Evolutionary conservation across 1,139 yeast genomes (phyloP), one percentile per base, ranked within the genome.

Genomic region (Wickerhamomyces sp.): DNA sequence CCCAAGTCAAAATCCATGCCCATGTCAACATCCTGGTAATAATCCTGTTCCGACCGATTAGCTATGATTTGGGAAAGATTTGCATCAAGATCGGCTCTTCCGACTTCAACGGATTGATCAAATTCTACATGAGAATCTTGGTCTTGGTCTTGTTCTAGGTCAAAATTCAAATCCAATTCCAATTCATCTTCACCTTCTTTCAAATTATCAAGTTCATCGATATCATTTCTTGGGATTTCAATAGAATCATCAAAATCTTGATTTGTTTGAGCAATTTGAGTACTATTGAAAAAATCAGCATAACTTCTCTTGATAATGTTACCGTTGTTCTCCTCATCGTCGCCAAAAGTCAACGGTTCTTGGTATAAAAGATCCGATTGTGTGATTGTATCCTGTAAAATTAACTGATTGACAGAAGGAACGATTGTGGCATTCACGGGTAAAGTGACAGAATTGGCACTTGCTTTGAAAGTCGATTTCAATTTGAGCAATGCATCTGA

Each of bases 381-480:
- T 0, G 95, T 82, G 28, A 87, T 81, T 27, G 84, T 84, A 59
- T 88, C 95, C 47, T 73, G 78, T 42, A 86, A 68, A 1, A 80
- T 72, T 39, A 83, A 64, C 38, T 70, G 69, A 30, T 73, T 70
- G 31, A 86, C 59, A 37, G 74, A 69, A 16, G 75, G 61, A 22
- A 78, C 64, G 19, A 78, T 70, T 6, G 78, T 64, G 28, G 68
- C 68, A 38, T 64, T 66, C 11, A 73, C 66, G 6, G 76, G 71
- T 36, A 75, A 62, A 41, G 66, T 58, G 19, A 68, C 58, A 0
- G 71, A 62, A 19, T 53, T 50, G 10, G 58, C 49, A 20, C 60
- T 72, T 5, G 75, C 62, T 38, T 64, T 66, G 61, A 89, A 89
- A 4, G 94, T 76, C 31, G 83, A 74, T 50, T 84, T 85, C 48